phyloP scores from a whole-genome alignment of 345 rosid species.

The Diplotaxis tenuifolia region DNA sequence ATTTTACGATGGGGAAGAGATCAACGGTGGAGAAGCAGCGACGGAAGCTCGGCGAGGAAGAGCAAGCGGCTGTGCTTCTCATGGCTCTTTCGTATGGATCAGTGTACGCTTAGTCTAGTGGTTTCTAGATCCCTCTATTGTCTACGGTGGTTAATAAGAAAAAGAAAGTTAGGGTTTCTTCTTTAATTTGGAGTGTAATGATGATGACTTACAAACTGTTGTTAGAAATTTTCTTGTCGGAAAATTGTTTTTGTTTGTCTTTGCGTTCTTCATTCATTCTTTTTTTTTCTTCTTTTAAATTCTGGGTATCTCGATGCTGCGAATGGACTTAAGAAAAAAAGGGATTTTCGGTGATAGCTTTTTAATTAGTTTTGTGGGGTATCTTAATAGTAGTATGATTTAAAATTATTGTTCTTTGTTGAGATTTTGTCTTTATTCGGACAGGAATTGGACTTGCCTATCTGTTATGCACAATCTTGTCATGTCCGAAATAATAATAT shows the following conservation, averaged over 20 bases:
- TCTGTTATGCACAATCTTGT: slow-evolving; percentile 25
- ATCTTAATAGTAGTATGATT: no score
- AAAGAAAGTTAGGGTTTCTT: not conserved
- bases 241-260: no score
- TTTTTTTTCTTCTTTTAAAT: no score
- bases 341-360: no score
- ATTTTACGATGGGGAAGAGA: slow-evolving; percentile 23
- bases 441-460: slow-evolving; percentile 17
- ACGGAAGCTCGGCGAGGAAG: slow-evolving; percentile 62
- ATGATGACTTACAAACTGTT: not conserved
- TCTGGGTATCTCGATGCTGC: no score
- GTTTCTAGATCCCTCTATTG: not conserved
- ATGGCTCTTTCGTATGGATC: slow-evolving; percentile 85
- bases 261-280: no score
- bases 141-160: not conserved
- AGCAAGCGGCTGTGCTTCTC: slow-evolving; percentile 78
- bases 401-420: not conserved
- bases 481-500: not conserved
- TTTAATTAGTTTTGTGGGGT: no score
- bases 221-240: no score
- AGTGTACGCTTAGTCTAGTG: slow-evolving; percentile 48
- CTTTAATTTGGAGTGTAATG: not conserved
- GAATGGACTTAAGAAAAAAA: no score
- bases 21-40: slow-evolving; percentile 31
- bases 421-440: slow-evolving; percentile 15